Percentiles rank a stretch among this genome's conserved stretches.
Evolutionary conservation across 345 rosid species (phyloP).

Genomic region (Leavenworthia alabamica): DNA sequence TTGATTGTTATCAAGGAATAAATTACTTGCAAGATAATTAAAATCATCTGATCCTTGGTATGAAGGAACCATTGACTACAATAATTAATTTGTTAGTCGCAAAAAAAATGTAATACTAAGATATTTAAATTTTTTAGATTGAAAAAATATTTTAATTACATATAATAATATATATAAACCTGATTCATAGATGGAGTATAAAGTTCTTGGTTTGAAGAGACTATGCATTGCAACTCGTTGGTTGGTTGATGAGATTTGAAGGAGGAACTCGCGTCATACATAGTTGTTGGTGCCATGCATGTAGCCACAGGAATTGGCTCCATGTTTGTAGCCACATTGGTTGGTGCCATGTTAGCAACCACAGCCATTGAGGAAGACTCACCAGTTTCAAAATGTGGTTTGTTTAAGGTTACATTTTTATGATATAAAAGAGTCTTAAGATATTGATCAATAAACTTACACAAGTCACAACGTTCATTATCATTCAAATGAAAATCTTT

Average conservation of each 20-base stretch:
- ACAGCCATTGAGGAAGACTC: conserved; percentile 3
- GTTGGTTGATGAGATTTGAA: neutral
- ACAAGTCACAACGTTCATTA: neutral
- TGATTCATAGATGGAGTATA: neutral
- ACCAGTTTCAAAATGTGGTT: neutral
- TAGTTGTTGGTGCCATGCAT: neutral
- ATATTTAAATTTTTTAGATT: too few relatives aligned
- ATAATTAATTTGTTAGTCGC: neutral
- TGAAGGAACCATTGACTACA: neutral
- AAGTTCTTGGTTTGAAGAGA: neutral
- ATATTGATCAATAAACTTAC: neutral
- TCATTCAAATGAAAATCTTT: neutral
- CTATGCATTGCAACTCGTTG: neutral
- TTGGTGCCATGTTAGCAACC: too few relatives aligned
- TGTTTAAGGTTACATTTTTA: neutral
- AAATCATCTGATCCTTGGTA: neutral
- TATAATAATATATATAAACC: neutral
- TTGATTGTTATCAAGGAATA: too few relatives aligned
- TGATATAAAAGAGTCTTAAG: neutral
- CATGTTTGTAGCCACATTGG: too few relatives aligned
- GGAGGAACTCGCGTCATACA: neutral
- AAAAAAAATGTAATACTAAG: neutral
- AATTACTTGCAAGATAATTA: neutral
- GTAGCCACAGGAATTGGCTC: neutral
- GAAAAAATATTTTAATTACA: neutral